Evolutionary conservation across 768 basidiomycete species (phyloP).

Genomic region (Boletellus emodensis): DNA sequence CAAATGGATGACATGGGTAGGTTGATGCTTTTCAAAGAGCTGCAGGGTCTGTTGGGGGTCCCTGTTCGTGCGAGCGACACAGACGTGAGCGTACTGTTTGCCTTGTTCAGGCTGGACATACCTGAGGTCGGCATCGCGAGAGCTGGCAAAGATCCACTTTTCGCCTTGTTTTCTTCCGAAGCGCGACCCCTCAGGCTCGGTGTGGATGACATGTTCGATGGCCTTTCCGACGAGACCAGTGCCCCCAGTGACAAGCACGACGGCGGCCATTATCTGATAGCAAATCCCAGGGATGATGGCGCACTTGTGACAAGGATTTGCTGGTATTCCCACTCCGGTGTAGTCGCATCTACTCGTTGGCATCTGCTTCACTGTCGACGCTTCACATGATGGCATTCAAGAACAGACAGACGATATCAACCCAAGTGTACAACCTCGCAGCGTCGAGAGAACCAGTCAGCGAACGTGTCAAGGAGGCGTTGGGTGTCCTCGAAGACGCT

Average conservation of each 20-base stretch:
- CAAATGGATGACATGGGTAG: constrained; percentile 95
- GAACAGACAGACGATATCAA: constrained; percentile 50
- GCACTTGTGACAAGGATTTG: no score
- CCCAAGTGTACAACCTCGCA: constrained; percentile 61
- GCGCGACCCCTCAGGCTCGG: constrained; percentile 70
- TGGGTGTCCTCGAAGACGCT: constrained; percentile 75
- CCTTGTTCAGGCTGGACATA: constrained; percentile 29
- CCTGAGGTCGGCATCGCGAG: constrained; percentile 83
- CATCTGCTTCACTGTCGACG: not conserved
- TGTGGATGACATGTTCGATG: constrained; percentile 73
- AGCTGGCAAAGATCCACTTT: constrained; percentile 80
- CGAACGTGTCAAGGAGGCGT: constrained; percentile 66
- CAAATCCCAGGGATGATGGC: no score
- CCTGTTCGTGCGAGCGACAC: constrained; percentile 36
- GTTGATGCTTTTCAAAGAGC: constrained; percentile 87
- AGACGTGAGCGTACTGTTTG: constrained; percentile 1
- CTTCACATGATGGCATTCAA: constrained; percentile 27
- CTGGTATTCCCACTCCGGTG: constrained; percentile 15
- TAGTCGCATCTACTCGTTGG: not conserved
- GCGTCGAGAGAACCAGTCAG: constrained; percentile 51
- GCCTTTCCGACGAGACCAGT: constrained; percentile 85
- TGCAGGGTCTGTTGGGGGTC: constrained; percentile 63
- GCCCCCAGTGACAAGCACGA: constrained; percentile 81
- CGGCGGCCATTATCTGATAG: constrained; percentile 28
- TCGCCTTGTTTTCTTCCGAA: constrained; percentile 77